Percentiles rank a stretch among this genome's conserved stretches.
Conservation (phyloP, 208 protist species). For the Acanthamoeba rhysodes region DNA sequence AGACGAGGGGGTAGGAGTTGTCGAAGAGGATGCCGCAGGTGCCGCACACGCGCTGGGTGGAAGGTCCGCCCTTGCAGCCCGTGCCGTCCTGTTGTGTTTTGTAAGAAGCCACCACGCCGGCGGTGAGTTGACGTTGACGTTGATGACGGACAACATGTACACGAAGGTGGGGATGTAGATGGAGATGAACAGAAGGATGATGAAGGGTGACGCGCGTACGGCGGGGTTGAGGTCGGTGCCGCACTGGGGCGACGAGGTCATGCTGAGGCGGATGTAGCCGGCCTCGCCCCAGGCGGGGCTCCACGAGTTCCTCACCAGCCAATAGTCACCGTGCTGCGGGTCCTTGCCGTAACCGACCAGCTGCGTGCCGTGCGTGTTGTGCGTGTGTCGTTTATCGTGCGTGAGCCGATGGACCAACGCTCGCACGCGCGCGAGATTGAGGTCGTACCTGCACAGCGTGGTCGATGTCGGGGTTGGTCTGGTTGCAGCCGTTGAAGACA, state of each 20-base stretch:
- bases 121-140: neutral
- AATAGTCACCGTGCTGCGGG: constrained; percentile 83
- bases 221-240: constrained; percentile 3
- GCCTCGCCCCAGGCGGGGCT: constrained; percentile 85
- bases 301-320: constrained; percentile 89
- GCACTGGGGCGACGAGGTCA: neutral
- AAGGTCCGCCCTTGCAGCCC: constrained; percentile 90
- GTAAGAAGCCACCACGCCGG: neutral
- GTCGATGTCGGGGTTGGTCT: constrained; percentile 82
- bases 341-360: constrained; percentile 88
- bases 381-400: too few species aligned
- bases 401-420: too few species aligned
- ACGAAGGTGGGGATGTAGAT: neutral
- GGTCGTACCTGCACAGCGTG: constrained; percentile 79
- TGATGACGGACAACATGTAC: too few species aligned
- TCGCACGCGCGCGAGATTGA: too few species aligned
- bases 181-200: too few species aligned
- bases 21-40: constrained; percentile 93
- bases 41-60: constrained; percentile 90
- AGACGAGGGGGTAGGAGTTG: constrained; percentile 88
- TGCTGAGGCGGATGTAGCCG: constrained; percentile 88
- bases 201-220: neutral
- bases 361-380: neutral
- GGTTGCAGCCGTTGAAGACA: constrained; percentile 79
- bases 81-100: constrained; percentile 82